Conservation (phyloP, 2,329 filamentous ascomycete genomes). For the Mycosphaerella sp. region DNA sequence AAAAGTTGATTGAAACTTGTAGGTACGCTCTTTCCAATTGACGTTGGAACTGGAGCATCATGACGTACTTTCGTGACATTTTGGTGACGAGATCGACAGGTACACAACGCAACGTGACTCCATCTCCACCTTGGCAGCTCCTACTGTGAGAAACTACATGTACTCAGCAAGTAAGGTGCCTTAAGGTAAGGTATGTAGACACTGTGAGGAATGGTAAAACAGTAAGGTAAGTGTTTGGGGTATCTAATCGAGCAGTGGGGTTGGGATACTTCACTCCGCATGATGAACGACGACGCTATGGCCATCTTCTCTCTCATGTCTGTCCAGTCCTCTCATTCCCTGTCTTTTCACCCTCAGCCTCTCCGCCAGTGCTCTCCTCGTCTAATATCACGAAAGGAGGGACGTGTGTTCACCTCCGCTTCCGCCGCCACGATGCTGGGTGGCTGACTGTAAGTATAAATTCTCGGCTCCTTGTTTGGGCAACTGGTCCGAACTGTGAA, state of each 20-base stretch:
- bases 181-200: too few relatives aligned
- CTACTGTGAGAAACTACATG: not conserved
- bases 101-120: too few relatives aligned
- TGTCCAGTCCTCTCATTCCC: not conserved
- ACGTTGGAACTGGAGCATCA: not conserved
- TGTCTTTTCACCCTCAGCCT: not conserved
- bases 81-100: not conserved
- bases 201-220: not conserved
- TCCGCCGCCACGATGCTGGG: not conserved
- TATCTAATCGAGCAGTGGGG: slow-evolving; percentile 4
- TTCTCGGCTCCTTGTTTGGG: not conserved
- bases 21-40: too few relatives aligned
- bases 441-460: not conserved
- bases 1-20: too few relatives aligned
- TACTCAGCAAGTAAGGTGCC: not conserved
- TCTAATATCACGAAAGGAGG: slow-evolving; percentile 7
- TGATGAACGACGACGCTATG: not conserved
- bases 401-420: not conserved
- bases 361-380: not conserved
- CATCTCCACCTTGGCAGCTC: too few relatives aligned
- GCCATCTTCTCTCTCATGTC: not conserved
- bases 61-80: not conserved
- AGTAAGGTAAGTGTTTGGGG: not conserved
- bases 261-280: not conserved
- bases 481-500: not conserved